These are phyloP conservation scores for Taphrina confusa DNA, from an alignment of 1,139 yeast species.

Conservation along the genomic window DNA sequence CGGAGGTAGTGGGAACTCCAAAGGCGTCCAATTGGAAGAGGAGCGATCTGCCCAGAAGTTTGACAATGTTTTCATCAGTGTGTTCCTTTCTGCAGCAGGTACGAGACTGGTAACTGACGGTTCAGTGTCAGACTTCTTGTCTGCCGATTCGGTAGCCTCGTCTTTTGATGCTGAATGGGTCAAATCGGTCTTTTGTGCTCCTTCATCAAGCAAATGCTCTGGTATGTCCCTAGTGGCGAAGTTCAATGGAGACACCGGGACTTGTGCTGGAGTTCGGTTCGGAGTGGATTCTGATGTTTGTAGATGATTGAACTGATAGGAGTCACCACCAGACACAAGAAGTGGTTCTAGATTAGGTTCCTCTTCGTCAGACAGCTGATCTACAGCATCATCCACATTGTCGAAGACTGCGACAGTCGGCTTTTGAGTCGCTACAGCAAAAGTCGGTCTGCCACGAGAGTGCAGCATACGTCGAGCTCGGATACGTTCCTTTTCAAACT, in stretches of 20 bases:
- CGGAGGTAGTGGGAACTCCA: conserved; percentile 74
- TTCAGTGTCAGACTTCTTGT: neutral
- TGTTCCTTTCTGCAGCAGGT: conserved; percentile 60
- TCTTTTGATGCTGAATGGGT: neutral
- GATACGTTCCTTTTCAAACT: conserved; percentile 85
- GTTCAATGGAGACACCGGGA: neutral
- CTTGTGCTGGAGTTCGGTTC: neutral
- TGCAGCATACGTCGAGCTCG: conserved; percentile 66
- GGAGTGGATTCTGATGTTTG: conserved; percentile 21
- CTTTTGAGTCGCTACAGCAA: conserved; percentile 71
- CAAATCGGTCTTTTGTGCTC: neutral
- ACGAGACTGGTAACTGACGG: conserved; percentile 25
- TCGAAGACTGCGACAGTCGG: conserved; percentile 92
- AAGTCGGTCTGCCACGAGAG: conserved; percentile 67
- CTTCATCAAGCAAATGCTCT: conserved; percentile 19
- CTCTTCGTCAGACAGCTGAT: conserved; percentile 47
- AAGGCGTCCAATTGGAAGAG: conserved; percentile 91
- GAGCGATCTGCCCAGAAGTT: conserved; percentile 98
- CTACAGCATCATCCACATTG: conserved; percentile 84
- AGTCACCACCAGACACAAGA: conserved; percentile 21
- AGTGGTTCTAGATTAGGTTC: conserved; percentile 40
- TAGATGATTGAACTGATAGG: conserved; percentile 20
- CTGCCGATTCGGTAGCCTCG: neutral
- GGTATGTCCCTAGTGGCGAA: conserved; percentile 17
- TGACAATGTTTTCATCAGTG: conserved; percentile 78